Evolutionary conservation across 2,329 filamentous ascomycete species (phyloP).

Genomic region (Xylariaceae sp.): DNA sequence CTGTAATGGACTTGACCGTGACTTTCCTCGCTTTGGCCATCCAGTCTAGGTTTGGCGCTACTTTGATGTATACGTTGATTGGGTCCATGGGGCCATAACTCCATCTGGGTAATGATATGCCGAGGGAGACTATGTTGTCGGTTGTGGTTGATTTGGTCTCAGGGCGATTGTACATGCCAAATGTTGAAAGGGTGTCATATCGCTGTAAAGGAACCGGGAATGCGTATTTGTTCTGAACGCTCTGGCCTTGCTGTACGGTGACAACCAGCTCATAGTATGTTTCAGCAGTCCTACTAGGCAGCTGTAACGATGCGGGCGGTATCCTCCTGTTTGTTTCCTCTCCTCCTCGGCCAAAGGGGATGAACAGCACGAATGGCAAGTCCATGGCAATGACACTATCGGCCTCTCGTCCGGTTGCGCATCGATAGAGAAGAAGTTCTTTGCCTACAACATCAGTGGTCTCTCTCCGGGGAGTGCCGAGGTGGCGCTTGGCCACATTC

Average conservation of each 20-base stretch:
- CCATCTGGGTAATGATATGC: constrained; percentile 90
- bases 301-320: constrained; percentile 84
- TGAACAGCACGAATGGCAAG: constrained; percentile 93
- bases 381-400: constrained; percentile 95
- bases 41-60: constrained; percentile 91
- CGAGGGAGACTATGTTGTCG: constrained; percentile 87
- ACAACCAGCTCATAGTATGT: constrained; percentile 97
- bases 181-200: constrained; percentile 95
- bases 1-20: constrained; percentile 88
- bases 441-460: constrained; percentile 91
- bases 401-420: constrained; percentile 74
- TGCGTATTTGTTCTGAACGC: constrained; percentile 81
- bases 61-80: constrained; percentile 91
- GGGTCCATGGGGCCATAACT: constrained; percentile 95
- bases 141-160: constrained; percentile 81
- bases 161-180: constrained; percentile 98
- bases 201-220: constrained; percentile 88
- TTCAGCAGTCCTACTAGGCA: constrained; percentile 90
- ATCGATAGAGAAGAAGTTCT: constrained; percentile 88
- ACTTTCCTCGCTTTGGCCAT: constrained; percentile 85
- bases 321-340: constrained; percentile 87
- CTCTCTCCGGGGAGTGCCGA: constrained; percentile 86
- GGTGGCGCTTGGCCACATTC: constrained; percentile 85
- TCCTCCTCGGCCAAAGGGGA: constrained; percentile 87
- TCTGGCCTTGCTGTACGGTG: constrained; percentile 85